Evolutionary conservation across 305 asterid species (phyloP), one percentile per base, ranked within the genome.

Genomic region (Fraxinus sp.): DNA sequence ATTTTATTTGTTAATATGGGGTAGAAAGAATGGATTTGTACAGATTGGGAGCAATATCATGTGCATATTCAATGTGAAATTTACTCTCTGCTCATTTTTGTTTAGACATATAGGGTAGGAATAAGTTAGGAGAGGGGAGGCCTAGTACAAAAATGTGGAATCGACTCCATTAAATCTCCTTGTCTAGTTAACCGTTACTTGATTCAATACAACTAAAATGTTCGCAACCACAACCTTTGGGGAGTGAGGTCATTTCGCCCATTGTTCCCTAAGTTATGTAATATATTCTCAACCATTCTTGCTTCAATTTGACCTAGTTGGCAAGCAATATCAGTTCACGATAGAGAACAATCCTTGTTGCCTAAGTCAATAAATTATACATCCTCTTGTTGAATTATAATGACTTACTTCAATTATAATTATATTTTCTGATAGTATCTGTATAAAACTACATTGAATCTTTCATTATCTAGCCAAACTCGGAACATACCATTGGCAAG

Each of bases 11-110:
- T 16, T 59, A 59, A 59, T 20, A 57, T 57, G 68, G 68, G 4
- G 11, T 57, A 57, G 28, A 4, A 24, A 41, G 78, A 66, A 18
- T 37, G 8, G 74, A 76, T 68, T 26, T 70, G 14, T 76, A 80
- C 72, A 52, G 18, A 10, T 5, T 75, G 83, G 84, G 55, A 77
- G 79, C 89, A 83, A 49, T 26, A 77, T 32, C 89, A 85, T 85
- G 89, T 86, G 88, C 85, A 52, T 77, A 20, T 79, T 80, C 74
- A 20, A 44, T 77, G 44, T 33, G 64, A 72, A 70, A 83, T 86
- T 77, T 46, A 37, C 77, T 83, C 64, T 4, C 22, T 66, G 77
- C 79, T 49, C 81, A 82, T 73, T 75, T 82, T 78, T 55, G 55
- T 41, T 79, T 62, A 22, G 33, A 22, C 30, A 62, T 55, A n/a